These are phyloP conservation scores for Aegle marmelos DNA, from an alignment of 345 rosid genomes.

Conservation along the genomic window DNA sequence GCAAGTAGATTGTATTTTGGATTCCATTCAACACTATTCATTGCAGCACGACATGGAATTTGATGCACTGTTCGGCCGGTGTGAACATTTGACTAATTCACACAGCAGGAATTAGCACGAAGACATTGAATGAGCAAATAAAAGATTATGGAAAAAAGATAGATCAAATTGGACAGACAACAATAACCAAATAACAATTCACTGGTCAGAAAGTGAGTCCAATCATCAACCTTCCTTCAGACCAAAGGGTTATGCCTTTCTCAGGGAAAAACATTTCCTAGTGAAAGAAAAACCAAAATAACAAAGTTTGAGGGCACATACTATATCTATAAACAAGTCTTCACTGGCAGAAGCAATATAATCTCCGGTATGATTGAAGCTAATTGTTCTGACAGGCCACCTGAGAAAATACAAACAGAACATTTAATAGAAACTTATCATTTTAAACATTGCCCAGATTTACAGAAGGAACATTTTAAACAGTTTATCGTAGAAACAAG, in stretches of 20 bases:
- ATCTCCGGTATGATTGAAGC: constrained; percentile 81
- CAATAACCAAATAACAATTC: neutral
- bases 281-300: neutral
- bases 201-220: neutral
- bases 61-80: constrained; percentile 86
- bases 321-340: constrained; percentile 88
- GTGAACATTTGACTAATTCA: constrained; percentile 80
- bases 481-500: neutral
- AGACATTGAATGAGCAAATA: neutral
- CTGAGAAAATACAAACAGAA: constrained; percentile 35
- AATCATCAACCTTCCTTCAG: neutral
- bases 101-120: neutral
- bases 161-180: neutral
- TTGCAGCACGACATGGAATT: constrained; percentile 93
- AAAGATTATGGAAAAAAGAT: neutral
- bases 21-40: constrained; percentile 99
- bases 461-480: neutral
- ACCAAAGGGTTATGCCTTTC: neutral
- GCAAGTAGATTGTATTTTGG: constrained; percentile 92
- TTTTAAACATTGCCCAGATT: no score
- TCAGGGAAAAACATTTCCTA: neutral
- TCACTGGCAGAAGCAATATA: constrained; percentile 96
- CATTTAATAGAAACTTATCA: neutral
- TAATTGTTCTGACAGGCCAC: constrained; percentile 94
- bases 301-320: constrained; percentile 29